Evolutionary conservation across 345 rosid genomes (phyloP), one percentile per base, ranked within the genome.

Genomic region (Rhodamnia rubescens): DNA sequence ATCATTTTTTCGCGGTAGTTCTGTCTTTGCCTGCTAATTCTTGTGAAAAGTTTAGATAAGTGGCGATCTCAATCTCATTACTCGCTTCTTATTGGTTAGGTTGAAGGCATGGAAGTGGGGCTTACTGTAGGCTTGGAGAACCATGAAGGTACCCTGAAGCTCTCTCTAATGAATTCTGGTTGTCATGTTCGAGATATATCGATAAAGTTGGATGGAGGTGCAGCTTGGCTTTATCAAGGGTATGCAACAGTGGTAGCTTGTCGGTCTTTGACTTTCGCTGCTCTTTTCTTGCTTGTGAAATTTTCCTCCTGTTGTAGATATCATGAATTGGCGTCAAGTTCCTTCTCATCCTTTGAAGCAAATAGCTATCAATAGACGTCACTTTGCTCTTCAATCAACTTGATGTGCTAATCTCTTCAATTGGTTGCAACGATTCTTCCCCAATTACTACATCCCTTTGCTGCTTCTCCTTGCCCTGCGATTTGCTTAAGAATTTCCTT

Each of bases 211-310:
- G 93, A 97, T 83, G 98, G 99, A 92, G 98, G 99, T 82, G 96
- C 98, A 44, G 96, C 99, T 69, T 97, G 99, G 98, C 93, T 97
- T 87, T 97, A 97, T 91, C 98, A 95, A 87, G 99, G 99, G 99
- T 97, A 94, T 82, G 90, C 15, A 16, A 24, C 84, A 24, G 55
- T 36, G 53, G 42, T 53, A 47, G 54, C 22, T 40, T 22, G 12
- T 44, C 12, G 15, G 11, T 44, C 53, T 81, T 40, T 54, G 52
- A 44, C 42, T 24, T 57, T 11, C 1, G 1, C 42, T 55, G 51
- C 53, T 56, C 74, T 18, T 20, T 84, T 47, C 32, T 20, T 64
- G 14, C 53, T 49, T 55, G 40, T 27, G 53, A 1, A 29, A 6
- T 27, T 51, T 42, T 26, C 53, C 47, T 82, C 15, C 24, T 27